phyloP scores from a whole-genome alignment of 2,329 filamentous ascomycete genomes.

The Tolypocladium endophyticum region DNA sequence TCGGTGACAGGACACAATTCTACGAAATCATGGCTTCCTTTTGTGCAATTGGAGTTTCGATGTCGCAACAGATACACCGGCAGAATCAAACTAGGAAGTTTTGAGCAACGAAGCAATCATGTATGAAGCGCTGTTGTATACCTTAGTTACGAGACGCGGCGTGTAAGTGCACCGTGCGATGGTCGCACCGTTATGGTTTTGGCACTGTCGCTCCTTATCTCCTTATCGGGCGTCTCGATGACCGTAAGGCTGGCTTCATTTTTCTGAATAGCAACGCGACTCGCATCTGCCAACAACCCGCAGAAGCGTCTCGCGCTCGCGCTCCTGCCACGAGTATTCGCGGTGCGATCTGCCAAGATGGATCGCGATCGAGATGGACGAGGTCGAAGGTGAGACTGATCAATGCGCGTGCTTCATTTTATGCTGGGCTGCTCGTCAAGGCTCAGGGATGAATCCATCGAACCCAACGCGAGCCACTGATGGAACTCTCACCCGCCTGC shows the following conservation, averaged over 20 bases:
- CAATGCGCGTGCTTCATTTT: slow-evolving; percentile 4
- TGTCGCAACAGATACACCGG: no score
- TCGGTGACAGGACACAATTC: background rate
- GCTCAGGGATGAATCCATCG: background rate
- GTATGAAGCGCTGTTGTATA: background rate
- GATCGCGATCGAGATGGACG: slow-evolving; percentile 25
- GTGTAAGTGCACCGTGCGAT: background rate
- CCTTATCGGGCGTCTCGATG: background rate
- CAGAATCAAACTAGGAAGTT: background rate
- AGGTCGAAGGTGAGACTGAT: slow-evolving; percentile 21
- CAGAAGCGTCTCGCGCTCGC: background rate
- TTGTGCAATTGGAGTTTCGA: no score
- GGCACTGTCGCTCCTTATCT: background rate
- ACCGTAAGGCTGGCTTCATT: background rate
- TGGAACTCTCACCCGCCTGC: background rate
- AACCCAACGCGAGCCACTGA: background rate
- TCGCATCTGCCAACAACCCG: background rate
- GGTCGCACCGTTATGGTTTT: background rate
- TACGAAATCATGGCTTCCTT: background rate
- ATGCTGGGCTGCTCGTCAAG: no score
- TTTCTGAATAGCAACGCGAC: background rate
- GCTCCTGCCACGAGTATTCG: background rate
- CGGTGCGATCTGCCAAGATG: slow-evolving; percentile 11
- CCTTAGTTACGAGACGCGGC: no score
- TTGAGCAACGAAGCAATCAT: background rate